These are phyloP conservation scores for Cordyceps tenuipes DNA, from an alignment of 2,329 filamentous ascomycete species.

Conservation along the genomic window DNA sequence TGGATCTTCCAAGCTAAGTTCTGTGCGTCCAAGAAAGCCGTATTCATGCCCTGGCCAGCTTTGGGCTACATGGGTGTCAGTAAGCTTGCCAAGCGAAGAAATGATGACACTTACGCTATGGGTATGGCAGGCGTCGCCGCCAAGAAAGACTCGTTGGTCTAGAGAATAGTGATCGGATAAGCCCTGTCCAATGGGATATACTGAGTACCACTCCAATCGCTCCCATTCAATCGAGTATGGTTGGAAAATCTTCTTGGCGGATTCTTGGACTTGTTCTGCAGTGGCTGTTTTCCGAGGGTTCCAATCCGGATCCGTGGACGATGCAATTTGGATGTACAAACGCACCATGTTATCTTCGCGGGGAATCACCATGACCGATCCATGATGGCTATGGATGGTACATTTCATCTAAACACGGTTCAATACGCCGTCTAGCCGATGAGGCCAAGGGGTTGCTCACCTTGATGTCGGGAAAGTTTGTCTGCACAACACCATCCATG, in stretches of 20 bases:
- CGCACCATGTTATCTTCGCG: conserved; percentile 61
- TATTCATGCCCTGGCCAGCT: conserved; percentile 75
- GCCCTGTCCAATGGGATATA: conserved; percentile 69
- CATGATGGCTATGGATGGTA: conserved; percentile 64
- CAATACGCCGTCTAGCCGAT: background rate
- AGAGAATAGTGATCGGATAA: conserved; percentile 60
- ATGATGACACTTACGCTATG: conserved; percentile 55
- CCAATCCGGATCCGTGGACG: conserved; percentile 53
- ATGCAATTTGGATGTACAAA: conserved; percentile 60
- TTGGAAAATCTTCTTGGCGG: conserved; percentile 55
- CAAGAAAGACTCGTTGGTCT: conserved; percentile 63
- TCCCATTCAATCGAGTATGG: conserved; percentile 63
- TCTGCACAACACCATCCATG: conserved; percentile 64
- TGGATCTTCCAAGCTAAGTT: conserved; percentile 97
- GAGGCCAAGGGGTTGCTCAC: conserved; percentile 25
- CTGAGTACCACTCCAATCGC: conserved; percentile 64
- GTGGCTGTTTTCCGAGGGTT: conserved; percentile 56
- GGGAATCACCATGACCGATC: conserved; percentile 74
- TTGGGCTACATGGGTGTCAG: conserved; percentile 49
- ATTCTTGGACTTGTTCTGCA: conserved; percentile 53
- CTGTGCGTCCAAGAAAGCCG: conserved; percentile 69
- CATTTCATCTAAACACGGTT: conserved; percentile 51
- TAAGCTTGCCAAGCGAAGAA: conserved; percentile 32
- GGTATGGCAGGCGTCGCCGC: conserved; percentile 72
- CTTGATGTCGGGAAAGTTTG: conserved; percentile 71